Base-by-base conservation (phyloP, 345 rosid species). In the Dimocarpus longan region DNA sequence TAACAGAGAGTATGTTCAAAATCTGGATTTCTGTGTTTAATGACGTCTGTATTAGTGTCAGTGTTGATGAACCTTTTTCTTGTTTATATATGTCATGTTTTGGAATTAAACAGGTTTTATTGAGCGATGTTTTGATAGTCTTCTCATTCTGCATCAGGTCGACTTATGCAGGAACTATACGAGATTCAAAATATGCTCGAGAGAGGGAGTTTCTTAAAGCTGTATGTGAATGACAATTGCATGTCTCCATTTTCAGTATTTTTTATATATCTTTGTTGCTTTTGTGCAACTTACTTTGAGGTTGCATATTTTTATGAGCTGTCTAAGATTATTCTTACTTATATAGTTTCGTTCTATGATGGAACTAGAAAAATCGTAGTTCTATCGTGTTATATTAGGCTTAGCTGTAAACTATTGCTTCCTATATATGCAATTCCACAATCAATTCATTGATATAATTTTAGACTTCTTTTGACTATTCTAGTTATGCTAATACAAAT, bases 151-250 rank as follows among this genome's bases (percentile, higher is more conserved):
- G 46, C 71, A 74, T 43, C 84, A 95, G 98, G 90, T 94, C 97
- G 13, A 96, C 98, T 65, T 96, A 96, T 87, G 99, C 98, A 71
- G 94, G 94, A 28, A 94, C 99, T 13, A 77, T 89, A 62, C 93
- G 97, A 2, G 99, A 93, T 84, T 94, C 97, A 74, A 96, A 88
- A 84, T 96, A 96, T 78, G 93, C 91, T 57, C 88, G 94, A 70
- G 97, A 94, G 82, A 91, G 97, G 85, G 98, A 94, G 70, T 96
- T 96, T 84, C 92, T 96, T 73, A 90, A 91, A 87, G 98, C 92
- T 86, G 99, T 95, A 93, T 78, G 99, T 80, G 70, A 78, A 66
- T 46, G 42, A 71, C 43, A 50, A 26, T 69, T 10, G 69, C 40
- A n/a, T 39, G 71, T 67, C 74, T 57, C 19, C 22, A 78, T 44